Evolutionary conservation across 352 stramenopile genomes (phyloP), one percentile per base, ranked within the genome.

Genomic region (Phytophthora pseudosyringae): DNA sequence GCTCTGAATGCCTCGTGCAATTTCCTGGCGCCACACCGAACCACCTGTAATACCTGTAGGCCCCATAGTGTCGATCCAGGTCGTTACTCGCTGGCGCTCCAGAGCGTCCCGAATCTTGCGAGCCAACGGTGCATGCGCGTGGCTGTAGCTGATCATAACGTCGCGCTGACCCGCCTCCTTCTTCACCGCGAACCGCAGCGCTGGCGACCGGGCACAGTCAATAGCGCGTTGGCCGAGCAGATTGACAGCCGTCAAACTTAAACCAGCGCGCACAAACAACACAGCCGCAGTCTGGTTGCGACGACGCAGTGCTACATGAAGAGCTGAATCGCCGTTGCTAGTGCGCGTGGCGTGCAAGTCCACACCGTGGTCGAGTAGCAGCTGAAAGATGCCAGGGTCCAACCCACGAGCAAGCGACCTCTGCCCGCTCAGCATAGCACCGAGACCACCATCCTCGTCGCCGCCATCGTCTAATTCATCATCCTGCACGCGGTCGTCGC

Each of bases 141-240:
- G 86, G 45, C 81, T 90, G 59, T 95, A 95, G 41, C 86, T 95
- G 53, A 95, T 95, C 86, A 95, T 95, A 6, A 95, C 86, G 49
- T 95, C 86, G 26, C 86, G 83, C 4, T 92, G 83, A 0, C 86
- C 86, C 9, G 86, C 86, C 26, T 90, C 86, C 56, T 95, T 95
- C 68, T 95, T 94, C 31, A 93, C 85, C 15, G 83, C 82, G 51
- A 93, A 95, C 5, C 86, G 81, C n/a, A 95, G 64, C 2, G 79
- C 79, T 26, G 81, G 73, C 1, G 84, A 93, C 6, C 63, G 74
- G 0, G 83, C 84, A 45, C 86, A 93, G 46, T 94, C 86, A 49
- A 94, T 83, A 2, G 86, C 84, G 3, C 86, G 84, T 52, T 92
- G 72, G 0, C 86, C 86, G 3, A 86, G 56, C 15, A 76, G 69